Percentiles rank a stretch among this genome's conserved stretches.
Evolutionary conservation across 2,329 filamentous ascomycete genomes (phyloP).

Genomic region (Lecanicillium sp.): DNA sequence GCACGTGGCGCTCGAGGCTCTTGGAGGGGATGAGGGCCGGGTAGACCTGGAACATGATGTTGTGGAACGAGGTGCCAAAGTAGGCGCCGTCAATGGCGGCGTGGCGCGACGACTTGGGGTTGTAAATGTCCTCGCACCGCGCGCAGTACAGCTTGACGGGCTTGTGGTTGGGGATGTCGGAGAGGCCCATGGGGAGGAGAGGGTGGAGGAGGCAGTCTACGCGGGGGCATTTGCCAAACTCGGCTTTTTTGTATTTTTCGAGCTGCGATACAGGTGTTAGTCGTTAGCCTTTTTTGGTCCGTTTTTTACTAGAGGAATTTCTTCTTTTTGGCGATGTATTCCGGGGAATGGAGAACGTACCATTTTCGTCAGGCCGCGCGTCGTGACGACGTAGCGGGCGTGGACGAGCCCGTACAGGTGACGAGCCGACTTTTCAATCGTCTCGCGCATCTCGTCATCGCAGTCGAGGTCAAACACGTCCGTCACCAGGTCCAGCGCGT

Average conservation of each 20-base stretch:
- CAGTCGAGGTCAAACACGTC: conserved; percentile 98
- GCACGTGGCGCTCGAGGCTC: conserved; percentile 77
- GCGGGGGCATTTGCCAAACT: conserved; percentile 96
- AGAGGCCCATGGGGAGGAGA: conserved; percentile 88
- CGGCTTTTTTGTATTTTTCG: conserved; percentile 96
- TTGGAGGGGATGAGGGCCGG: conserved; percentile 83
- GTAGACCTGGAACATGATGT: conserved; percentile 98
- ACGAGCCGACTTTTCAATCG: conserved; percentile 93
- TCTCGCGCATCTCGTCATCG: conserved; percentile 96
- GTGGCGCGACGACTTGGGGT: conserved; percentile 94
- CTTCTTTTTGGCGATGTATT: background rate
- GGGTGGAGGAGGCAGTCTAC: conserved; percentile 93
- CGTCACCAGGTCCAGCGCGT: conserved; percentile 93
- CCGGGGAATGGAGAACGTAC: conserved; percentile 40
- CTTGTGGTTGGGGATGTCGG: conserved; percentile 79
- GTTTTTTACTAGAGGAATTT: conserved; percentile 1
- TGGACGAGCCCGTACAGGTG: conserved; percentile 96
- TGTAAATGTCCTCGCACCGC: conserved; percentile 97
- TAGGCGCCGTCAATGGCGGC: conserved; percentile 94
- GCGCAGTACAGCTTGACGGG: conserved; percentile 96
- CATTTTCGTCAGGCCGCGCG: conserved; percentile 91
- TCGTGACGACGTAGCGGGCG: conserved; percentile 94
- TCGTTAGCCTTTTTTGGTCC: background rate
- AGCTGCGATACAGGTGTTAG: conserved; percentile 48
- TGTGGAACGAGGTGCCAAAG: conserved; percentile 97